Percentiles rank a stretch among this genome's conserved stretches.
phyloP scores from a whole-genome alignment of 495 filamentous ascomycete species.

The Penicillium verhagenii region DNA sequence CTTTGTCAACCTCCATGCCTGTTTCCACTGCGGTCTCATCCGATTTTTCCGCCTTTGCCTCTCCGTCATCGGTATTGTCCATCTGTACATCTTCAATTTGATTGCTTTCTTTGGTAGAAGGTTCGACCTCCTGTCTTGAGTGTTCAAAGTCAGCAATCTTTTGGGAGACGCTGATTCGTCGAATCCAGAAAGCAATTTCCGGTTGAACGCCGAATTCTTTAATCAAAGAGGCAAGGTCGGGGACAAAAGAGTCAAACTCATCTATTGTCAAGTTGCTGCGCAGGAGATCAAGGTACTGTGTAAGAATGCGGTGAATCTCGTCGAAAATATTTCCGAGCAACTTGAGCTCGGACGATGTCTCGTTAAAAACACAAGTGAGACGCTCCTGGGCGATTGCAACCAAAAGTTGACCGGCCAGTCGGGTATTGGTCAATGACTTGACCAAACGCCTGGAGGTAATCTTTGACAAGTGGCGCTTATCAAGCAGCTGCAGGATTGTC shows the following conservation, averaged over 20 bases:
- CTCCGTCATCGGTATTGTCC: conserved; percentile 34
- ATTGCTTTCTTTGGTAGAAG: conserved; percentile 20
- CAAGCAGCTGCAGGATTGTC: conserved; percentile 72
- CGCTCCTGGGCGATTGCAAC: conserved; percentile 88
- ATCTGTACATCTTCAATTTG: conserved; percentile 29
- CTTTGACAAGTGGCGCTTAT: conserved; percentile 70
- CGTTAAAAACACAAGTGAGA: conserved; percentile 71
- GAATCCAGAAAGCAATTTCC: conserved; percentile 84
- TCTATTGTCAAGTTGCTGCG: conserved; percentile 71
- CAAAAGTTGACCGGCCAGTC: conserved; percentile 73
- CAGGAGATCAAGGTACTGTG: conserved; percentile 86
- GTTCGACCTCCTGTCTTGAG: conserved; percentile 21
- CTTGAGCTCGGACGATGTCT: conserved; percentile 71
- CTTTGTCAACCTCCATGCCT: conserved; percentile 42
- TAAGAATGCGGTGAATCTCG: conserved; percentile 78
- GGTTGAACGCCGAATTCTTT: conserved; percentile 78
- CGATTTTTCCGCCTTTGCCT: conserved; percentile 13
- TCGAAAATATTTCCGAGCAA: conserved; percentile 82
- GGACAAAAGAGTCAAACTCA: conserved; percentile 81
- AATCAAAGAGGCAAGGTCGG: conserved; percentile 69
- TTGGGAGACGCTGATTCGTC: conserved; percentile 62
- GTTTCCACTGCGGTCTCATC: conserved; percentile 14
- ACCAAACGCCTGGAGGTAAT: conserved; percentile 73
- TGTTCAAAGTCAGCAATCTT: conserved; percentile 52
- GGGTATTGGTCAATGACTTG: conserved; percentile 68